Percentiles rank a stretch among this genome's conserved stretches.
These are phyloP conservation scores for Fraxinus greggii DNA, from an alignment of 305 asterid genomes.

Conservation along the genomic window DNA sequence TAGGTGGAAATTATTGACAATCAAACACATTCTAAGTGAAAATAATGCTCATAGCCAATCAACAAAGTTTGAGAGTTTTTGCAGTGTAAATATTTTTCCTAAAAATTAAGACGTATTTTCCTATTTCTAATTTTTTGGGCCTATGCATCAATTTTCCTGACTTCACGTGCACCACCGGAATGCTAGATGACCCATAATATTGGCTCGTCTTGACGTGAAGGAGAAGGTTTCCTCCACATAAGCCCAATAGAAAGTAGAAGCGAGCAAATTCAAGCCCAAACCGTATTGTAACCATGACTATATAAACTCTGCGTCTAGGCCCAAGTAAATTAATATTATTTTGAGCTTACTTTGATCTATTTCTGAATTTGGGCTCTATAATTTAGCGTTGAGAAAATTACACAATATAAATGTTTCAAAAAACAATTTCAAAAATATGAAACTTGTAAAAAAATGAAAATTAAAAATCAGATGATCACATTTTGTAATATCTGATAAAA, in stretches of 20 bases:
- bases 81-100: not conserved
- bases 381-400: too few relatives aligned
- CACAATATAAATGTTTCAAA: not conserved
- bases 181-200: not conserved
- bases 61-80: not conserved
- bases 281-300: not conserved
- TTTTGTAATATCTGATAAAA: too few relatives aligned
- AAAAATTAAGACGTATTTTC: not conserved
- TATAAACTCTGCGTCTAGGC: not conserved
- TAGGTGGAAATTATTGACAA: too few relatives aligned
- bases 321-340: not conserved
- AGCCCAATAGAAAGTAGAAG: not conserved
- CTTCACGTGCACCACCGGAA: not conserved
- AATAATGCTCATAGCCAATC: not conserved
- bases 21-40: too few relatives aligned
- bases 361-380: not conserved
- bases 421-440: not conserved
- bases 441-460: too few relatives aligned
- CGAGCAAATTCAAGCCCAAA: not conserved
- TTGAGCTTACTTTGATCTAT: not conserved
- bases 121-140: not conserved
- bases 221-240: not conserved
- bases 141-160: not conserved
- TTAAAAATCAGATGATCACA: too few relatives aligned
- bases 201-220: not conserved